Percentiles rank a stretch among this genome's conserved stretches.
Conservation (phyloP, 1,284 basidiomycete genomes). For the Thelephora terrestris region DNA sequence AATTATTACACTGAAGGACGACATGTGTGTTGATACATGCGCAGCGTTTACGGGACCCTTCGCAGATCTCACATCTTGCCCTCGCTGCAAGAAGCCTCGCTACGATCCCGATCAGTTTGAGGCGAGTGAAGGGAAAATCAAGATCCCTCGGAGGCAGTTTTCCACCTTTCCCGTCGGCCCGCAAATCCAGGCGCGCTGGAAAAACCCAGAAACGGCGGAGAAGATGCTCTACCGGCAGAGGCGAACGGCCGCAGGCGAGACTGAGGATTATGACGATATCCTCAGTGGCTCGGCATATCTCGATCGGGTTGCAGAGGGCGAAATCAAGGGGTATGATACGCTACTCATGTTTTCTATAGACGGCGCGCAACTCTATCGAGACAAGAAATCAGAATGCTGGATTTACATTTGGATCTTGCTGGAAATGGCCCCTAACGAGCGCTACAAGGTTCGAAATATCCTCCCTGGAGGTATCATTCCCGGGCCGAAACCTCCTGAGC, state of each 20-base stretch:
- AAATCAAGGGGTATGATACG: conserved; percentile 4
- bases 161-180: conserved; percentile 17
- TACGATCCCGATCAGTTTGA: conserved; percentile 10
- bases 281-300: conserved; percentile 3
- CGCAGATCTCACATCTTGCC: conserved; percentile 13
- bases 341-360: background rate
- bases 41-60: conserved; percentile 19
- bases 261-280: conserved; percentile 9
- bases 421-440: conserved; percentile 2
- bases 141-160: background rate
- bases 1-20: conserved; percentile 12
- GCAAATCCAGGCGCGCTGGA: conserved; percentile 16
- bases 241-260: background rate
- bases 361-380: too few relatives aligned
- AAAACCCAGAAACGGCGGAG: background rate
- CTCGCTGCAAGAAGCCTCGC: conserved; percentile 14
- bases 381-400: conserved; percentile 11
- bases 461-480: conserved; percentile 18
- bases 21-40: conserved; percentile 25
- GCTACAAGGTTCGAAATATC: conserved; percentile 7
- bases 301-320: background rate
- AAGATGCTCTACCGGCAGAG: background rate
- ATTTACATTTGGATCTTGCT: conserved; percentile 9
- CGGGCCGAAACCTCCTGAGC: conserved; percentile 25
- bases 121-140: background rate